A percentile compares a stretch with the other conserved stretches of the same genome.
phyloP scores from a whole-genome alignment of 352 stramenopile genomes.

The Peronospora belbahrii region DNA sequence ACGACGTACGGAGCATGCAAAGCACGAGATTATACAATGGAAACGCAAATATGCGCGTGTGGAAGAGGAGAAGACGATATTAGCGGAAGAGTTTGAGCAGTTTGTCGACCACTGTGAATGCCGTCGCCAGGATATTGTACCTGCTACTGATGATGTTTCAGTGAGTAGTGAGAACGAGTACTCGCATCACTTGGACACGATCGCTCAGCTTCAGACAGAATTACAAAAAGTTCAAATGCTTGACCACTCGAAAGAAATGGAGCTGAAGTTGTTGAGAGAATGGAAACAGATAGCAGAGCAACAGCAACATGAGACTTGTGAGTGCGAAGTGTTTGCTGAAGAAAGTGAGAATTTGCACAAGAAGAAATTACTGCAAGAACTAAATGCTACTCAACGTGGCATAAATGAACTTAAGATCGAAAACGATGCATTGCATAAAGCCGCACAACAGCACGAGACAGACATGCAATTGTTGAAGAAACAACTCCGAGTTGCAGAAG shows the following conservation, averaged over 20 bases:
- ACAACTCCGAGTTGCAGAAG: conserved; percentile 34
- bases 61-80: conserved; percentile 58
- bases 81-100: conserved; percentile 48
- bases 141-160: background rate
- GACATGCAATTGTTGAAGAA: conserved; percentile 27
- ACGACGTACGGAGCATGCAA: conserved; percentile 48
- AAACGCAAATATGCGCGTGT: conserved; percentile 51
- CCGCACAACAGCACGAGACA: conserved; percentile 15
- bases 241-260: conserved; percentile 29
- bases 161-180: conserved; percentile 8
- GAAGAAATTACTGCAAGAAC: conserved; percentile 41
- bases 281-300: conserved; percentile 39
- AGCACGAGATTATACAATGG: conserved; percentile 62
- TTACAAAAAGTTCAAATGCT: conserved; percentile 33
- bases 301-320: conserved; percentile 36
- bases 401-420: conserved; percentile 27
- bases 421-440: conserved; percentile 18
- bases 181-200: conserved; percentile 25
- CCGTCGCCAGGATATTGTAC: conserved; percentile 4
- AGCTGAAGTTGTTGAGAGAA: conserved; percentile 35
- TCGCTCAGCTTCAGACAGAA: conserved; percentile 32
- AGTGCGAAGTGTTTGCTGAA: conserved; percentile 29
- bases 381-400: conserved; percentile 14
- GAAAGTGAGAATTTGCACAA: conserved; percentile 35
- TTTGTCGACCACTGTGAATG: conserved; percentile 41